These are phyloP conservation scores for Bryoerythrophyllum caledonicum DNA, from an alignment of 225 moss, liverwort and hornwort species.

Conservation along the genomic window DNA sequence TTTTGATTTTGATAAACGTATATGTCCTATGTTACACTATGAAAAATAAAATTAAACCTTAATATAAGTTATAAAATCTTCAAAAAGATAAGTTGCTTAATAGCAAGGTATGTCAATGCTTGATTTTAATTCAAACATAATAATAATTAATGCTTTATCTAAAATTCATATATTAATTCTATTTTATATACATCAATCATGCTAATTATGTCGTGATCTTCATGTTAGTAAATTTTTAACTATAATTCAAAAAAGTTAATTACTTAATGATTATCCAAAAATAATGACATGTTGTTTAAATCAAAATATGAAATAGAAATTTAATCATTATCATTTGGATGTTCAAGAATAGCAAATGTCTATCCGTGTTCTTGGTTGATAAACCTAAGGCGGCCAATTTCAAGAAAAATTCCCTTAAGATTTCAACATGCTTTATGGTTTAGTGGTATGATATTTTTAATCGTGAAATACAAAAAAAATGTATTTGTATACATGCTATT, in stretches of 20 bases:
- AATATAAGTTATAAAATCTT: not conserved
- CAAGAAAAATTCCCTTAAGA: slow-evolving; percentile 62
- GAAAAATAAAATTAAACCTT: not conserved
- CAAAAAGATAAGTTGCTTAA: slow-evolving; percentile 74
- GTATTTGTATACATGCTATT: too few relatives aligned
- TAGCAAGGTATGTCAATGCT: slow-evolving; percentile 63
- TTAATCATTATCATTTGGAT: not conserved
- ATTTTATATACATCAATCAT: not conserved
- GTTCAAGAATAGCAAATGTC: slow-evolving; percentile 61
- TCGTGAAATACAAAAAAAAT: not conserved
- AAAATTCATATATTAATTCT: not conserved
- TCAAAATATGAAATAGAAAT: not conserved
- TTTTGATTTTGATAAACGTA: too few relatives aligned
- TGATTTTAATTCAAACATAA: not conserved
- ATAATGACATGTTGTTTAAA: not conserved
- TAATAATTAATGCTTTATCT: not conserved
- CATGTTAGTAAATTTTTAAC: not conserved
- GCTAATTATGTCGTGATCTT: too few relatives aligned
- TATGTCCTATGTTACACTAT: not conserved
- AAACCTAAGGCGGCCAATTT: slow-evolving; percentile 56
- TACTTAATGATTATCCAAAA: too few relatives aligned
- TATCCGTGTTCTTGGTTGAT: slow-evolving; percentile 77
- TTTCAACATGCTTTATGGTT: slow-evolving; percentile 94
- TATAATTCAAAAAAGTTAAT: too few relatives aligned
- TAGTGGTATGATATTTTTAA: slow-evolving; percentile 51